A percentile compares a stretch with the other conserved stretches of the same genome.
Evolutionary conservation across 805 yeast species (phyloP).

Genomic region (Yarrowia keelungensis): DNA sequence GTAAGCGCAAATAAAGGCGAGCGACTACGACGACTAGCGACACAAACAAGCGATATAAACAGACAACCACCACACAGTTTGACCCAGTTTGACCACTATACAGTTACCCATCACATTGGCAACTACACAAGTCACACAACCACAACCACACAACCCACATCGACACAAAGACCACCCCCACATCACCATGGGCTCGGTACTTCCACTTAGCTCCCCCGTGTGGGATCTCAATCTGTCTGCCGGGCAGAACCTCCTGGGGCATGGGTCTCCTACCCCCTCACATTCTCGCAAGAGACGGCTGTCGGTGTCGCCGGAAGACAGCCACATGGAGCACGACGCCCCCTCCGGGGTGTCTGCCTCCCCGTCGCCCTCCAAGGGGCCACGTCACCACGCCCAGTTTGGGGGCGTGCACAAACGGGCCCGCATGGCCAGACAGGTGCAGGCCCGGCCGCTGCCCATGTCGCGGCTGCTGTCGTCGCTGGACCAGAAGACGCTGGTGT

Average conservation of each 20-base stretch:
- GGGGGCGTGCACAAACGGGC: slow-evolving; percentile 15
- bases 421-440: slow-evolving; percentile 3
- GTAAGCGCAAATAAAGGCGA: no score
- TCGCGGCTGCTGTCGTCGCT: slow-evolving; percentile 71
- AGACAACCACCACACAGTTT: no score
- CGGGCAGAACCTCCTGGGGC: slow-evolving; percentile 34
- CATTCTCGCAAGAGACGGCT: slow-evolving; percentile 25
- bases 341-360: no score
- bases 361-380: slow-evolving; percentile 14
- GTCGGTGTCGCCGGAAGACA: slow-evolving; percentile 19
- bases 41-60: no score
- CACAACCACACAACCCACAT: no score
- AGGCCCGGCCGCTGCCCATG: slow-evolving; percentile 62
- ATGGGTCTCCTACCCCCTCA: slow-evolving; percentile 30
- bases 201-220: slow-evolving; percentile 29
- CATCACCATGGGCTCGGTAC: slow-evolving; percentile 29
- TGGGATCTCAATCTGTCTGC: slow-evolving; percentile 38
- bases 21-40: no score
- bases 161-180: not conserved
- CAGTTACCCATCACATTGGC: no score
- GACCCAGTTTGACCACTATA: no score
- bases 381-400: not conserved
- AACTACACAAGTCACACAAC: no score
- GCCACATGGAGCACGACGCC: slow-evolving; percentile 6
- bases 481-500: slow-evolving; percentile 62